Conservation (phyloP, 139 green algal species). For the Parachlorella kessleri region DNA sequence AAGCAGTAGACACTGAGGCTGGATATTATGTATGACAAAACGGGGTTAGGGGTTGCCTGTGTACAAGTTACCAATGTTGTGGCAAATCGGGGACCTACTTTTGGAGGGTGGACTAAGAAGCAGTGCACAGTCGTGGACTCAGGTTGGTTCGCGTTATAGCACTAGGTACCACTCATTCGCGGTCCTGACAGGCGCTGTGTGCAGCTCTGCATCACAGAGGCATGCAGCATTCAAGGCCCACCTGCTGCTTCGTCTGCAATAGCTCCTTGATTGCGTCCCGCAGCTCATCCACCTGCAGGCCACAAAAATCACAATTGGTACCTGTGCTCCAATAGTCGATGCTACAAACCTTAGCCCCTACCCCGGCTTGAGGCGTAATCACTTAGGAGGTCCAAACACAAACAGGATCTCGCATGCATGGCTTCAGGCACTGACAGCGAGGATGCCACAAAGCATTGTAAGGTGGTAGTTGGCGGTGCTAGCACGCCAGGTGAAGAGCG, state of each 20-base stretch:
- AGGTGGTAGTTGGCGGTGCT: too few species aligned
- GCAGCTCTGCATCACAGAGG: background rate
- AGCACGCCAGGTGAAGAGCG: too few species aligned
- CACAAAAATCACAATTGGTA: background rate
- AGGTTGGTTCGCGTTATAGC: background rate
- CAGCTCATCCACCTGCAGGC: slow-evolving; percentile 15
- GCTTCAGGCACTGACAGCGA: background rate
- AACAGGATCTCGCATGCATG: background rate
- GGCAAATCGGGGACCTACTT: background rate
- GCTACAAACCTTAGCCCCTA: background rate
- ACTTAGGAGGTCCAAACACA: background rate
- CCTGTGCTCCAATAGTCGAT: background rate
- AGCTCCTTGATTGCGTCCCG: background rate
- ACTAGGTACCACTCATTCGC: background rate
- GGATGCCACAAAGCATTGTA: background rate
- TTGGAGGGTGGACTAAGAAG: background rate
- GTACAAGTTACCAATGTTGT: background rate
- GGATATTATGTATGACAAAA: too few species aligned
- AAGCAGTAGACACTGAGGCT: too few species aligned
- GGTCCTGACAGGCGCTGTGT: background rate
- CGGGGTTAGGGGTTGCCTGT: too few species aligned
- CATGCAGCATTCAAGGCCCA: slow-evolving; percentile 8
- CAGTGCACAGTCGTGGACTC: background rate
- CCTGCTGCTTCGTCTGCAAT: background rate
- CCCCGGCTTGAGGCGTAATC: background rate